Evolutionary conservation across 2,329 filamentous ascomycete species (phyloP).

Genomic region (Sarocladium strictum): DNA sequence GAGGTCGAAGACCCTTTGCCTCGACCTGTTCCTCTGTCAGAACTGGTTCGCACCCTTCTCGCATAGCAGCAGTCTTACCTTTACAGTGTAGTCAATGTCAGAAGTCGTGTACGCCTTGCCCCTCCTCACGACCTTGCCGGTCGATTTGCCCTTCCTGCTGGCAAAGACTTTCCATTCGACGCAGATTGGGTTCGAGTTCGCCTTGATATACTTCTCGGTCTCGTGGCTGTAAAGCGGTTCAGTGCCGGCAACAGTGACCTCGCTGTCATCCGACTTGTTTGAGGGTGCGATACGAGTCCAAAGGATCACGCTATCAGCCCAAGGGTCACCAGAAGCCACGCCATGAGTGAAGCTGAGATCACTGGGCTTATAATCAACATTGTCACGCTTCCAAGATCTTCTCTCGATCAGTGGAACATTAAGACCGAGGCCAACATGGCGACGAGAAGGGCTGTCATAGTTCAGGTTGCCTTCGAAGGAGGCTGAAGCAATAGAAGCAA

Average conservation of each 20-base stretch:
- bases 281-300: conserved; percentile 43
- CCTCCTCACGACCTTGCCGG: conserved; percentile 41
- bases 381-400: conserved; percentile 39
- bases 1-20: conserved; percentile 54
- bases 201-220: conserved; percentile 39
- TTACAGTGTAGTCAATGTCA: conserved; percentile 71
- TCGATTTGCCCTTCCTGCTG: conserved; percentile 31
- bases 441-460: conserved; percentile 60
- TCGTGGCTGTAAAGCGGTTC: conserved; percentile 41
- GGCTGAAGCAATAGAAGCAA: conserved; percentile 4
- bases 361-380: conserved; percentile 34
- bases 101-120: conserved; percentile 64
- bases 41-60: neutral
- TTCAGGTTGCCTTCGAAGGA: conserved; percentile 49
- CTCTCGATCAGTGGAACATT: conserved; percentile 56
- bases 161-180: conserved; percentile 57
- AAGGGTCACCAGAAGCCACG: conserved; percentile 43
- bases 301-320: conserved; percentile 52
- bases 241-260: conserved; percentile 35
- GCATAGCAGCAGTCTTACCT: conserved; percentile 34
- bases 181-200: conserved; percentile 51
- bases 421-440: conserved; percentile 58
- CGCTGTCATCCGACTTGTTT: conserved; percentile 38
- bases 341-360: conserved; percentile 60
- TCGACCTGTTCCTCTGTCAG: conserved; percentile 45